Evolutionary conservation across 176 grass and related monocot species (phyloP), one percentile per base, ranked within the genome.

Genomic region (Poa pratensis): DNA sequence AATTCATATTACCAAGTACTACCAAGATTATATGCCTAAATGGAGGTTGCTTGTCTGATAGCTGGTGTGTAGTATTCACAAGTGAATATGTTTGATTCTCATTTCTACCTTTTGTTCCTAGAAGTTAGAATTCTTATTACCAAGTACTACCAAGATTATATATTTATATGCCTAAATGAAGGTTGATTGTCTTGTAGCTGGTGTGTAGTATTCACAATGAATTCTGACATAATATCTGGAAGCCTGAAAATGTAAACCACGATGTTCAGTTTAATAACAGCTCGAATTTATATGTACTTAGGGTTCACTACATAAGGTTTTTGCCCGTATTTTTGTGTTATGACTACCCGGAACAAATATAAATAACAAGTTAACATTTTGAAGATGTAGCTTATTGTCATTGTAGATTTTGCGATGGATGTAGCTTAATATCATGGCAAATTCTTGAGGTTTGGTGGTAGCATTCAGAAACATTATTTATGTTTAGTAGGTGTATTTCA

Each of bases 321-420:
- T 26, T 9, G 26, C 30, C 40, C 1, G 1, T 48, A 61, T 46
- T 48, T 57, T 46, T 55, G 80, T 67, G 16, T 75, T 43, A 69
- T 76, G 30, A 8, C 52, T 26, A 13, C 39, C 67, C 0, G 12
- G n/a, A 53, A 20, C 7, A 12, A 53, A 50, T n/a, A 51, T 61
- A 79, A 45, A 45, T 24, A 28, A 23, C 20, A 11, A 55, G 5
- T 6, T 64, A 54, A 80, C 14, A 28, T 72, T 79, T 84, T 74
- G 23, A 65, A 74, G 37, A 55, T 84, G 16, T 34, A 27, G 74
- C 24, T 72, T 73, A 20, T 42, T 69, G 69, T 43, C 30, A 34
- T 14, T 69, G 69, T 70, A 30, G 46, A 81, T 81, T 65, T 53
- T 81, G 27, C 1, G 32, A 9, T 73, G 65, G 54, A 52, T 79